Evolutionary conservation across 768 basidiomycete genomes (phyloP), one percentile per base, ranked within the genome.

Genomic region (Tulasnella sp.): DNA sequence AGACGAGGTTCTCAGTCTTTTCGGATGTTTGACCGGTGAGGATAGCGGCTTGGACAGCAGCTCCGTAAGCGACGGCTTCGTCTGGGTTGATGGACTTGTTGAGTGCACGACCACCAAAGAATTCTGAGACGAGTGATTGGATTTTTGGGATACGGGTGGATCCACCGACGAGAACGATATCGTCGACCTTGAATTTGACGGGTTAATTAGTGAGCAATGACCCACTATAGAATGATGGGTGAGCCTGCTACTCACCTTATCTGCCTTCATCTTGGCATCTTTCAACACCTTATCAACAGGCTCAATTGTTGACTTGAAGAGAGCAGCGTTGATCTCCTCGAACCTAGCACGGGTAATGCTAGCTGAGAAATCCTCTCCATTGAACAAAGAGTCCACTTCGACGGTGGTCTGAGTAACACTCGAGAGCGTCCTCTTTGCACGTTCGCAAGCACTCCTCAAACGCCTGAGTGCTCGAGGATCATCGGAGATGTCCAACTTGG

Each of bases 81-180:
- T 99, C 95, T 57, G 95, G 95, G 78, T 99, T 99, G 73, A 99
- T 99, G 54, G 91, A 95, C 77, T 99, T 99, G 82, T 98, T 98
- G 65, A 96, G 72, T 66, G 92, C 87, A 62, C 93, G 90, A 56
- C 90, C 91, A 67, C 87, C 87, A 67, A 99, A 99, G 78, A 82
- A 93, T 67, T 99, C 95, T 53, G 92, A 96, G 47, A 99, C 95
- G 54, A 99, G 82, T 25, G 91, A 77, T 70, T 96, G 92, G 60
- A 99, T 87, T 75, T 96, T 96, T 58, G 95, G 95, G 65, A 99
- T 99, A 79, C 95, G 95, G 61, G 95, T 99, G 53, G 95, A 99
- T 57, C 95, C 95, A 74, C 95, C 95, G 58, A 99, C 95, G 54
- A 99, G 88, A 66, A 99, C 95, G 58, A 99, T 98, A 63, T 99